Conservation (phyloP, 768 basidiomycete species). For the Pulveroboletus frians region DNA sequence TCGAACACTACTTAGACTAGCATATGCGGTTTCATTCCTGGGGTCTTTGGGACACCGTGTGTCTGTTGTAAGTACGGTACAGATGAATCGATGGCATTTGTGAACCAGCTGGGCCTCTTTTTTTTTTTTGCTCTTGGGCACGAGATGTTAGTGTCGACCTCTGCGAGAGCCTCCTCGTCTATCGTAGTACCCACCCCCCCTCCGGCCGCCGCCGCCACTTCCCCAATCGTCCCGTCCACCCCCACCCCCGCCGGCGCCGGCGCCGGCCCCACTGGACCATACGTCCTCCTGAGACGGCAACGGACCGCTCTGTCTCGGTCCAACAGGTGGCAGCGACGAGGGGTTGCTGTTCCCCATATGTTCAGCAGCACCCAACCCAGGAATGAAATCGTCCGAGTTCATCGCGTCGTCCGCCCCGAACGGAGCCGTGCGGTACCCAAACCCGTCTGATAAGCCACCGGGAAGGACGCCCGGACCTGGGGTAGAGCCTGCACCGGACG, state of each 20-base stretch:
- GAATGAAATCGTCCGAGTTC: constrained; percentile 55
- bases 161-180: constrained; percentile 22
- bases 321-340: constrained; percentile 19
- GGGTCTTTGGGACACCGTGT: background rate
- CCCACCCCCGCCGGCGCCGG: constrained; percentile 14
- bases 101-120: background rate
- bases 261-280: constrained; percentile 34
- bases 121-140: background rate
- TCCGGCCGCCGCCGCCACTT: constrained; percentile 24
- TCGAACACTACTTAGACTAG: background rate
- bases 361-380: constrained; percentile 50
- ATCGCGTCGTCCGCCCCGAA: constrained; percentile 26
- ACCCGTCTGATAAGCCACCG: constrained; percentile 16
- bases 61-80: background rate
- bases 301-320: constrained; percentile 33
- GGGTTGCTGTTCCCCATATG: constrained; percentile 12
- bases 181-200: constrained; percentile 25
- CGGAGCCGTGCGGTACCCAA: constrained; percentile 21
- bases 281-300: constrained; percentile 51
- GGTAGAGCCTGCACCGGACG: background rate
- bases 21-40: background rate
- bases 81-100: constrained; percentile 3
- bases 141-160: constrained; percentile 16
- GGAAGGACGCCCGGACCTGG: constrained; percentile 9
- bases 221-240: constrained; percentile 36